Conservation (phyloP, 2,329 filamentous ascomycete species). For the Pseudonectria buxi region DNA sequence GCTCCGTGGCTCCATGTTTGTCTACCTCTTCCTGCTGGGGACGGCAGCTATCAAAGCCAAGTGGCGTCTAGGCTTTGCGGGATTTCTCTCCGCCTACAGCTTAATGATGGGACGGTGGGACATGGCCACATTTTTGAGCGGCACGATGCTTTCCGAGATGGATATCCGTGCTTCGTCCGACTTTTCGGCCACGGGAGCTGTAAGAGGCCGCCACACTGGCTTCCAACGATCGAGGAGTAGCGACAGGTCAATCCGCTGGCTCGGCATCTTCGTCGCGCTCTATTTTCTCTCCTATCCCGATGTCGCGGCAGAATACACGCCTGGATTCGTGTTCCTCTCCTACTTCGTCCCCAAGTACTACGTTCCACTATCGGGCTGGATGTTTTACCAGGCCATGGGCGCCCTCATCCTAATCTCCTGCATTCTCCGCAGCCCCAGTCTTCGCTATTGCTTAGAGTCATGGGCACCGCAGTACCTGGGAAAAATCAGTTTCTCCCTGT, state of each 20-base stretch:
- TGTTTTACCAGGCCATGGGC: constrained; percentile 33
- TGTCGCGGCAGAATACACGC: constrained; percentile 31
- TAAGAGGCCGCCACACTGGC: constrained; percentile 1
- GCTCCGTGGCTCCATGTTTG: constrained; percentile 33
- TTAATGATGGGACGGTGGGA: constrained; percentile 32
- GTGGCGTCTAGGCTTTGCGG: constrained; percentile 27
- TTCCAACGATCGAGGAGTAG: constrained; percentile 7
- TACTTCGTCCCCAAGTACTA: constrained; percentile 31
- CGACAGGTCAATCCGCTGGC: constrained; percentile 20
- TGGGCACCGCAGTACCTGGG: constrained; percentile 31
- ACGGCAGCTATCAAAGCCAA: constrained; percentile 30
- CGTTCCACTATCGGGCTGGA: constrained; percentile 29
- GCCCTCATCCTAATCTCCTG: constrained; percentile 31
- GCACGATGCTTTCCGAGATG: constrained; percentile 30
- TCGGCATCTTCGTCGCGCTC: constrained; percentile 24
- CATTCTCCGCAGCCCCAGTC: constrained; percentile 25
- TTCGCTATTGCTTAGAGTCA: constrained; percentile 25
- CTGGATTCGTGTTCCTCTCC: constrained; percentile 29
- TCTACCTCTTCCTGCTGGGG: constrained; percentile 34
- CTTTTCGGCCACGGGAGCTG: constrained; percentile 10
- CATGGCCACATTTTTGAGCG: constrained; percentile 33
- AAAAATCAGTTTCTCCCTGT: constrained; percentile 35
- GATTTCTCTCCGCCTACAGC: constrained; percentile 27
- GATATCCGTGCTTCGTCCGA: constrained; percentile 25
- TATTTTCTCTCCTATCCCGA: constrained; percentile 35